A percentile compares a stretch with the other conserved stretches of the same genome.
Evolutionary conservation across 164 flowering plant species (phyloP).

Genomic region (Berberis vulgaris): DNA sequence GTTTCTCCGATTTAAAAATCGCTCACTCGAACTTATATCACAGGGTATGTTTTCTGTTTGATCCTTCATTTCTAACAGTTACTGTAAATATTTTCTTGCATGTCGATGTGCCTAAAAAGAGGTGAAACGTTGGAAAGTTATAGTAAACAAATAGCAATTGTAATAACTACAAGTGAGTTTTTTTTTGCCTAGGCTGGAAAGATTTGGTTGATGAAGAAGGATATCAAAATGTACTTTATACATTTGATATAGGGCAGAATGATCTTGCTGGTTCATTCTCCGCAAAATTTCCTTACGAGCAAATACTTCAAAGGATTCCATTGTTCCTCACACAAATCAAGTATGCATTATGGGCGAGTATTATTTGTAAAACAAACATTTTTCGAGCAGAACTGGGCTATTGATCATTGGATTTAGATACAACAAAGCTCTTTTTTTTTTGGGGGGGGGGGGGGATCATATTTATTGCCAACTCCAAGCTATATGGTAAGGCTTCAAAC

Average conservation of each 20-base stretch:
- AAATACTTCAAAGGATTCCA: background rate
- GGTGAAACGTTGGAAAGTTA: too few species aligned
- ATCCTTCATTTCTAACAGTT: background rate
- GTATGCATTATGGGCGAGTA: too few species aligned
- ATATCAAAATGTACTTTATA: background rate
- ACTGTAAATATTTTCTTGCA: background rate
- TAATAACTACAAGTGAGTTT: background rate
- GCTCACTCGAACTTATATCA: background rate
- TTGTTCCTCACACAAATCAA: background rate
- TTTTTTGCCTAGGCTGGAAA: background rate
- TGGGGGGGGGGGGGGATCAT: too few species aligned
- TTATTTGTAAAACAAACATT: too few species aligned
- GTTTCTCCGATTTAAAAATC: background rate
- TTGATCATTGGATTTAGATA: too few species aligned
- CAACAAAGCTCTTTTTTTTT: too few species aligned
- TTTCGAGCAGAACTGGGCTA: too few species aligned
- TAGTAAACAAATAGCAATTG: too few species aligned
- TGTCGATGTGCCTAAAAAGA: too few species aligned
- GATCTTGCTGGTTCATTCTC: background rate
- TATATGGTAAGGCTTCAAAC: too few species aligned
- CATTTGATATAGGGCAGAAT: background rate
- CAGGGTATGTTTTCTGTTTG: background rate
- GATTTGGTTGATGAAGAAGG: constrained; percentile 1
- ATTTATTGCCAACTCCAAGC: too few species aligned
- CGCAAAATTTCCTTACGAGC: background rate